A percentile compares a stretch with the other conserved stretches of the same genome.
Conservation (phyloP, 1,284 basidiomycete species). For the Xanthoconium separans region DNA sequence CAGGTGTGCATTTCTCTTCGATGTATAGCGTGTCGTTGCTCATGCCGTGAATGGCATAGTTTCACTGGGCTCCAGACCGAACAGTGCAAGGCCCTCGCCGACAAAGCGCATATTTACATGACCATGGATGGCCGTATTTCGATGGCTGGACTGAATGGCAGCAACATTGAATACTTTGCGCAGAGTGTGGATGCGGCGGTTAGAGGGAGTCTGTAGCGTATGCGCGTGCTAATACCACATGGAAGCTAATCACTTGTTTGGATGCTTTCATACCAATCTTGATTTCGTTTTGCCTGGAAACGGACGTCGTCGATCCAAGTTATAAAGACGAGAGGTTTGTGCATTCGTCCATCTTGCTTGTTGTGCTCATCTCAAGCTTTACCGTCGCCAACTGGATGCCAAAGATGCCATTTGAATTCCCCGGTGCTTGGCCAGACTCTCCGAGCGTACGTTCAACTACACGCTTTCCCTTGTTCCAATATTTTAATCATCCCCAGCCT, state of each 20-base stretch:
- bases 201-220: slow-evolving; percentile 67
- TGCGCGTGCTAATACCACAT: slow-evolving; percentile 24
- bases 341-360: slow-evolving; percentile 1
- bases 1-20: slow-evolving; percentile 48
- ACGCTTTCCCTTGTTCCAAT: not conserved
- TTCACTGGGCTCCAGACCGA: slow-evolving; percentile 85
- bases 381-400: slow-evolving; percentile 16
- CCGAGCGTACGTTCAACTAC: slow-evolving; percentile 14
- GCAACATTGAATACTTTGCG: slow-evolving; percentile 92
- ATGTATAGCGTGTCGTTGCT: not conserved
- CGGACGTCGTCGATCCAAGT: slow-evolving; percentile 10
- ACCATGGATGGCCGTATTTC: slow-evolving; percentile 88
- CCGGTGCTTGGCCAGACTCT: slow-evolving; percentile 28
- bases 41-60: slow-evolving; percentile 38
- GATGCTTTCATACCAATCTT: slow-evolving; percentile 23
- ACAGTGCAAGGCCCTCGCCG: slow-evolving; percentile 86
- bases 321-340: slow-evolving; percentile 23
- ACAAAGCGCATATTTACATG: slow-evolving; percentile 96
- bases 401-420: slow-evolving; percentile 15
- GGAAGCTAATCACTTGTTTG: slow-evolving; percentile 19
- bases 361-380: not conserved
- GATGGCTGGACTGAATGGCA: slow-evolving; percentile 92
- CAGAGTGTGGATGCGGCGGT: slow-evolving; percentile 83
- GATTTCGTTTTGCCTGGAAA: slow-evolving; percentile 7
- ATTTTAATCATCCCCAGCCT: slow-evolving; percentile 1